Percentiles rank a stretch among this genome's conserved stretches.
These are phyloP conservation scores for Alternaria burnsii DNA, from an alignment of 2,329 filamentous ascomycete species.

Conservation along the genomic window DNA sequence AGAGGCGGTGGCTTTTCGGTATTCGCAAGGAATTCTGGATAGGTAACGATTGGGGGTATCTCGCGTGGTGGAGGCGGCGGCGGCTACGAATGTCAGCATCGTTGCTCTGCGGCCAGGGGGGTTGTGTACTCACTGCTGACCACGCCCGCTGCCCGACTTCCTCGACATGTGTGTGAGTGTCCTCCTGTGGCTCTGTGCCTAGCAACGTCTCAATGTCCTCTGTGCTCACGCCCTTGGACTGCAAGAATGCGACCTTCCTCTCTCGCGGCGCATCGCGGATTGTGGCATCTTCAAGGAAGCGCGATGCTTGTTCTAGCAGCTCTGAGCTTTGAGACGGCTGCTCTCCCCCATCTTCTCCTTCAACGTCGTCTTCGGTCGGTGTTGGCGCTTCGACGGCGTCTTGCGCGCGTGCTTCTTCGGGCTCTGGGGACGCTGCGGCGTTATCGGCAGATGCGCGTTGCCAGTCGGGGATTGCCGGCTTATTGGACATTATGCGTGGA, in stretches of 20 bases:
- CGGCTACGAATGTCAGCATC: conserved; percentile 20
- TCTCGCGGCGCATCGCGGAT: conserved; percentile 74
- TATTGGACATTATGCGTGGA: conserved; percentile 25
- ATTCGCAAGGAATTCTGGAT: conserved; percentile 70
- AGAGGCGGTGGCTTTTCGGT: conserved; percentile 66
- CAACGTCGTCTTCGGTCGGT: conserved; percentile 17
- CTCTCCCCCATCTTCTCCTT: conserved; percentile 9
- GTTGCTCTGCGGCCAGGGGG: background rate
- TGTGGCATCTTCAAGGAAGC: conserved; percentile 77
- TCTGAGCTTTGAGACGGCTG: conserved; percentile 12
- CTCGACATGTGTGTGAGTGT: conserved; percentile 24
- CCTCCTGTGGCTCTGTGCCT: conserved; percentile 29
- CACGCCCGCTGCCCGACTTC: conserved; percentile 38
- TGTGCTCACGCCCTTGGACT: conserved; percentile 75
- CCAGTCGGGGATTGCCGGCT: conserved; percentile 47
- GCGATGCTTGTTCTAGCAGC: conserved; percentile 71
- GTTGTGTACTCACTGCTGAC: conserved; percentile 34
- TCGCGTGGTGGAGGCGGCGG: conserved; percentile 48
- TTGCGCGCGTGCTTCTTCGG: conserved; percentile 26
- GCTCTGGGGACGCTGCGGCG: conserved; percentile 14
- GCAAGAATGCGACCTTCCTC: conserved; percentile 78
- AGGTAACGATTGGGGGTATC: conserved; percentile 70
- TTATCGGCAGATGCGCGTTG: conserved; percentile 36
- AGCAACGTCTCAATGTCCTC: conserved; percentile 75
- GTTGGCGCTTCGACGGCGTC: conserved; percentile 27